phyloP scores from a whole-genome alignment of 139 green algal genomes.

The Coccomyxa sp. region DNA sequence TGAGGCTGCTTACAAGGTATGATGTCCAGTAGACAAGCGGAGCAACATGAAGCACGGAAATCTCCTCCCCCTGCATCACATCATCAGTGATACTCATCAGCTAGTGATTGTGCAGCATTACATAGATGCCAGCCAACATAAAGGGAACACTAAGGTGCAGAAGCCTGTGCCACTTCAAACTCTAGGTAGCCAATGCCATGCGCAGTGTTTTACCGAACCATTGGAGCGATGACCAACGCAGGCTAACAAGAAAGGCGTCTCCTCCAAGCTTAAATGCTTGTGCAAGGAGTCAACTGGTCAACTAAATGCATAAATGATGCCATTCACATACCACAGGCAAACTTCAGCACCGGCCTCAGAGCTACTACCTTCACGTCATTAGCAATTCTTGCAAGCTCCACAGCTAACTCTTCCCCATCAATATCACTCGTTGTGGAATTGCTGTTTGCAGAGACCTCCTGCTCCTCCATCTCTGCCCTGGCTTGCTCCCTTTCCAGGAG shows the following conservation, averaged over 20 bases:
- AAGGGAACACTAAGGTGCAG: not conserved
- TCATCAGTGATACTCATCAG: not conserved
- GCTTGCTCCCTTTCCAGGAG: no score
- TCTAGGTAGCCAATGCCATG: not conserved
- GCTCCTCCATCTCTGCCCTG: no score
- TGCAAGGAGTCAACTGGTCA: no score
- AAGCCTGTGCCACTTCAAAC: not conserved
- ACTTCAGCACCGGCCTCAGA: not conserved
- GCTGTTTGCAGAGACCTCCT: not conserved
- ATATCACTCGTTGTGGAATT: constrained; percentile 2
- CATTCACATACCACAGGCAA: not conserved
- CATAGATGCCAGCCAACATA: not conserved
- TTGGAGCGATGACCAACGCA: no score
- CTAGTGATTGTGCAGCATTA: not conserved
- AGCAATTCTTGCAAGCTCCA: constrained; percentile 33
- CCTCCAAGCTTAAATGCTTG: no score
- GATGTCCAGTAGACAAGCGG: constrained; percentile 57
- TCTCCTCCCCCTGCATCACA: constrained; percentile 32
- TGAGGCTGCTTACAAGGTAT: constrained; percentile 38
- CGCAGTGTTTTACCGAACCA: no score
- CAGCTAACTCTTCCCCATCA: constrained; percentile 22
- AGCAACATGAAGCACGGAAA: constrained; percentile 60
- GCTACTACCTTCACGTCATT: constrained; percentile 15
- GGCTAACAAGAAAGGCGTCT: no score
- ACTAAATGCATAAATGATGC: no score